Evolutionary conservation across 129 eudicot genomes (phyloP).

Genomic region (Flaveria ramosissima): DNA sequence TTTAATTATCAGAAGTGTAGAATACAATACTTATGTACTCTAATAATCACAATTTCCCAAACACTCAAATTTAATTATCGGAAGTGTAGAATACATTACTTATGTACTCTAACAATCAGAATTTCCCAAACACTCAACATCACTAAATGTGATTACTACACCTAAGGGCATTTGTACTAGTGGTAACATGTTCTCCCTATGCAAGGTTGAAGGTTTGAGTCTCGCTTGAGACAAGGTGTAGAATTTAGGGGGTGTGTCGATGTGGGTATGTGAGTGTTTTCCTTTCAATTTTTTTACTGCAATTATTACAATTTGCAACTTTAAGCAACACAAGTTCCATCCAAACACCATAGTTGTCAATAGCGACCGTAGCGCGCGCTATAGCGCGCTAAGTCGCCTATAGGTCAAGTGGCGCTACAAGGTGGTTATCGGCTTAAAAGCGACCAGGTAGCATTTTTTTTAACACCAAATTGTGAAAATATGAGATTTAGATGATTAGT

Average conservation of each 20-base stretch:
- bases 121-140: background rate
- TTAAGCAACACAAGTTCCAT: conserved; percentile 1
- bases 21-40: too few relatives aligned
- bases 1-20: too few relatives aligned
- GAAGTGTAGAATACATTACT: conserved; percentile 3
- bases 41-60: too few relatives aligned
- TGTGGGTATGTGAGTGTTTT: too few relatives aligned
- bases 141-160: background rate
- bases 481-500: too few relatives aligned
- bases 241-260: background rate
- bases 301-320: conserved; percentile 1
- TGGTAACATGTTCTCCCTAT: background rate
- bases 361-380: too few relatives aligned
- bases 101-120: background rate
- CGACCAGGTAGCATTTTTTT: too few relatives aligned
- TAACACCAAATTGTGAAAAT: too few relatives aligned
- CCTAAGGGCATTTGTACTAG: background rate
- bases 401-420: too few relatives aligned
- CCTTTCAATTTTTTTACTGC: background rate
- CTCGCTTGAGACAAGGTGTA: background rate
- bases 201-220: background rate
- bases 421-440: too few relatives aligned
- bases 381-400: too few relatives aligned
- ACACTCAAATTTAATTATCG: background rate
- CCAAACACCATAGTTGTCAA: too few relatives aligned